A percentile compares a stretch with the other conserved stretches of the same genome.
These are phyloP conservation scores for Spiromastix sp. DNA, from an alignment of 2,329 filamentous ascomycete genomes.

Conservation along the genomic window DNA sequence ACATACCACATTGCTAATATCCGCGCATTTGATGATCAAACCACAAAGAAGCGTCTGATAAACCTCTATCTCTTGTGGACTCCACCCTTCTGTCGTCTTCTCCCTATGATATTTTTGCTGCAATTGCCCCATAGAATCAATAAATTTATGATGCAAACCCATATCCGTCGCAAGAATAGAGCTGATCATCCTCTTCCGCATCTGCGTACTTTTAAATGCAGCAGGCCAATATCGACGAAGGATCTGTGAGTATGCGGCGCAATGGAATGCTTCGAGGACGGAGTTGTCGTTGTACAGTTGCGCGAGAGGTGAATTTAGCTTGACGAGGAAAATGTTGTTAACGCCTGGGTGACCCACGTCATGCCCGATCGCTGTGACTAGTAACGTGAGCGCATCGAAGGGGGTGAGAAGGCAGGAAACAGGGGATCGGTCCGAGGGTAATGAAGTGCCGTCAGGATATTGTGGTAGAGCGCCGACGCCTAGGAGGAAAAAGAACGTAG, in stretches of 20 bases:
- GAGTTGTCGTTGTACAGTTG: constrained; percentile 96
- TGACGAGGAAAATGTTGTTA: constrained; percentile 92
- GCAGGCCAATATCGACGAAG: constrained; percentile 83
- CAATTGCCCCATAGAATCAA: constrained; percentile 72
- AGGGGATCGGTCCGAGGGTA: constrained; percentile 41
- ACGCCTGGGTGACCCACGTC: constrained; percentile 96
- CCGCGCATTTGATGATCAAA: constrained; percentile 91
- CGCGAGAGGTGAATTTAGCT: constrained; percentile 81
- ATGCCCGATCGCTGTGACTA: constrained; percentile 94
- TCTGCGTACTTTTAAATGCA: constrained; percentile 64
- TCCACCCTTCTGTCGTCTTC: constrained; percentile 61
- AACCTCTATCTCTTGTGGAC: constrained; percentile 62
- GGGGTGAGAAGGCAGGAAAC: constrained; percentile 69
- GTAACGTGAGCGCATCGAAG: constrained; percentile 76
- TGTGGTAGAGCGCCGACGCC: constrained; percentile 64
- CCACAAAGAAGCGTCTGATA: constrained; percentile 76
- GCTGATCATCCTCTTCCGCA: constrained; percentile 88
- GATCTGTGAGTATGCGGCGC: constrained; percentile 93
- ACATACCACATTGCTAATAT: constrained; percentile 95
- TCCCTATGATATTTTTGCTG: constrained; percentile 66
- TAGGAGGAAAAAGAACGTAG: constrained; percentile 80
- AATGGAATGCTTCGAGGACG: constrained; percentile 94
- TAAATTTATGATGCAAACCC: constrained; percentile 94
- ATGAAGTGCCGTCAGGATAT: constrained; percentile 41
- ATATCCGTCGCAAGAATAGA: constrained; percentile 97